These are phyloP conservation scores for Citrus medica DNA, from an alignment of 345 rosid genomes.

Conservation along the genomic window DNA sequence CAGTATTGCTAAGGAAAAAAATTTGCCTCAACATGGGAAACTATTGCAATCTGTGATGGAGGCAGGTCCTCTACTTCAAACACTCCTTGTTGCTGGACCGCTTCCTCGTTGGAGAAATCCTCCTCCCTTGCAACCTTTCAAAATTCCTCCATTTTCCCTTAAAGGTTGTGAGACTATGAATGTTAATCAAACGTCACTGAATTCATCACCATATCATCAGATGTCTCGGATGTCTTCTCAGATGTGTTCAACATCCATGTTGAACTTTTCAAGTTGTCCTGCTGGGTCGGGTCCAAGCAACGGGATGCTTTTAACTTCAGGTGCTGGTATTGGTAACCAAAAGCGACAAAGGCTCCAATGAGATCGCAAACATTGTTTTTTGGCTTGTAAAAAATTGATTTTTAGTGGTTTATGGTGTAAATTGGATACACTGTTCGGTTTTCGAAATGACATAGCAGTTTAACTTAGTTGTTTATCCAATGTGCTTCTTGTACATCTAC, in stretches of 20 bases:
- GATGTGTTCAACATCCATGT: conserved; percentile 52
- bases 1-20: conserved; percentile 45
- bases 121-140: conserved; percentile 66
- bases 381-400: conserved; percentile 15
- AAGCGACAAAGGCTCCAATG: conserved; percentile 68
- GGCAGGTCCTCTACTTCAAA: conserved; percentile 78
- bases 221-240: conserved; percentile 29
- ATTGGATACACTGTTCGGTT: conserved; percentile 17
- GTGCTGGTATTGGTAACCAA: conserved; percentile 15
- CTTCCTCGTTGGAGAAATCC: conserved; percentile 96
- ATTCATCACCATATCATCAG: conserved; percentile 11
- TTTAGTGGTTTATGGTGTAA: conserved; percentile 29
- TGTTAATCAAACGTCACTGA: conserved; percentile 12
- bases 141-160: conserved; percentile 52
- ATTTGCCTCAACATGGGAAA: conserved; percentile 68
- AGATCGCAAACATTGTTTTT: conserved; percentile 1
- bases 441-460: conserved; percentile 23
- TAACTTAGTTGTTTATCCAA: background rate
- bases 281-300: conserved; percentile 29
- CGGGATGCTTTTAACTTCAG: conserved; percentile 21
- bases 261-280: conserved; percentile 34
- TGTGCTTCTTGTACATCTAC: conserved; percentile 1
- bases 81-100: conserved; percentile 82
- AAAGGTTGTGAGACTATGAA: conserved; percentile 22
- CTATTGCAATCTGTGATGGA: conserved; percentile 66